These are phyloP conservation scores for Ulota crispa DNA, from an alignment of 225 moss, liverwort and hornwort species.

Conservation along the genomic window DNA sequence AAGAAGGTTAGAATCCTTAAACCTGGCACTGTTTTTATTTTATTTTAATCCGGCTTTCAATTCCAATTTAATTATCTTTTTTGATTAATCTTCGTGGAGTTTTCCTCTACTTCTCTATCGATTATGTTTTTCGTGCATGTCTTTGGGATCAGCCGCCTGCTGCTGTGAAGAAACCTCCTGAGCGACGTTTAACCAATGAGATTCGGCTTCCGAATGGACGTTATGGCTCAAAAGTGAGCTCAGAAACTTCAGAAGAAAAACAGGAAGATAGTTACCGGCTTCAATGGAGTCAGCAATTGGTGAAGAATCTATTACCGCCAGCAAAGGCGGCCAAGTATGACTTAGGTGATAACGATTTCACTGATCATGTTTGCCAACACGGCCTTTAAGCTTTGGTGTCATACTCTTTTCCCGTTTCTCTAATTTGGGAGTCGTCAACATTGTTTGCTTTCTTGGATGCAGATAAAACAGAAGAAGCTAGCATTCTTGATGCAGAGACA, in stretches of 20 bases:
- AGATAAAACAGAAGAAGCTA: slow-evolving; percentile 46
- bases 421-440: not conserved
- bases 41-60: too few species aligned
- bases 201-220: slow-evolving; percentile 52
- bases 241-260: slow-evolving; percentile 22
- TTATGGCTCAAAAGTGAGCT: slow-evolving; percentile 27
- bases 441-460: slow-evolving; percentile 18
- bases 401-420: not conserved
- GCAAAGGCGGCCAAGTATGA: slow-evolving; percentile 26
- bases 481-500: slow-evolving; percentile 45
- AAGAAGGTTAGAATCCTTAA: slow-evolving; percentile 34
- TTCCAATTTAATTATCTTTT: not conserved
- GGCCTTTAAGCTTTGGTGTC: not conserved
- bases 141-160: slow-evolving; percentile 21
- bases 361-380: slow-evolving; percentile 1
- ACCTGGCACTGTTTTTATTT: not conserved
- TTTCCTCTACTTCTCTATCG: not conserved
- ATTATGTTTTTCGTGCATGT: not conserved
- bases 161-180: slow-evolving; percentile 20
- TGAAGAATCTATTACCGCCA: slow-evolving; percentile 30
- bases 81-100: not conserved
- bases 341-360: slow-evolving; percentile 21
- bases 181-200: slow-evolving; percentile 37
- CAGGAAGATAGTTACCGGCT: slow-evolving; percentile 42
- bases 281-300: slow-evolving; percentile 49